phyloP scores from a whole-genome alignment of 1,284 basidiomycete genomes.

The Hemileia vastatrix region DNA sequence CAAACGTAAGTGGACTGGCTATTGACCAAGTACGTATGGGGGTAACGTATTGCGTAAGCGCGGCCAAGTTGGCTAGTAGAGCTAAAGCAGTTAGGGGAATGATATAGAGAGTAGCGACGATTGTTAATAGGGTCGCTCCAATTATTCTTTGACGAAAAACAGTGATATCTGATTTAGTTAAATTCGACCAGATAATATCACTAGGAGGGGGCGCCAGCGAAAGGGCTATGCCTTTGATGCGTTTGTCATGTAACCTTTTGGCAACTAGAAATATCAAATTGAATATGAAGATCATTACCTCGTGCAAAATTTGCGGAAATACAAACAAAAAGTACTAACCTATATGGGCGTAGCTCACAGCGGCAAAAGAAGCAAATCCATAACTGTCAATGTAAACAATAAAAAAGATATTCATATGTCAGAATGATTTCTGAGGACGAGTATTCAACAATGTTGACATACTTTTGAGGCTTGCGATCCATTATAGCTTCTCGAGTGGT shows the following conservation, averaged over 20 bases:
- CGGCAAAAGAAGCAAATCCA: conserved; percentile 81
- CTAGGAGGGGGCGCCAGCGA: conserved; percentile 56
- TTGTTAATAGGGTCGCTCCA: conserved; percentile 63
- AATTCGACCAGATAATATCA: conserved; percentile 67
- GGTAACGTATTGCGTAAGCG: conserved; percentile 50
- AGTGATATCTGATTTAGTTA: conserved; percentile 62
- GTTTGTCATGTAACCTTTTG: conserved; percentile 57
- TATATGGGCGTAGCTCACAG: conserved; percentile 81
- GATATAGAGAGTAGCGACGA: conserved; percentile 78
- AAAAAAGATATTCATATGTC: conserved; percentile 4
- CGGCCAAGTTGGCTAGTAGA: conserved; percentile 63
- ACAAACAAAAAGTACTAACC: no score
- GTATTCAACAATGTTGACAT: conserved; percentile 47
- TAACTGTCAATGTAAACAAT: conserved; percentile 2
- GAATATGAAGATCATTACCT: no score
- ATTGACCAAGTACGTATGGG: conserved; percentile 16
- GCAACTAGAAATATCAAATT: no score
- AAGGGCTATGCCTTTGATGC: conserved; percentile 61
- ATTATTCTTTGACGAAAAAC: conserved; percentile 58
- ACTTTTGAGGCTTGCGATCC: conserved; percentile 13
- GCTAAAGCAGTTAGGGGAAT: conserved; percentile 71
- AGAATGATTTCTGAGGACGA: not conserved
- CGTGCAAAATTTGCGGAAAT: no score
- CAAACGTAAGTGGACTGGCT: conserved; percentile 14
- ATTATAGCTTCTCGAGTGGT: conserved; percentile 53